These are phyloP conservation scores for Pistacia vera DNA, from an alignment of 345 rosid genomes.

Conservation along the genomic window DNA sequence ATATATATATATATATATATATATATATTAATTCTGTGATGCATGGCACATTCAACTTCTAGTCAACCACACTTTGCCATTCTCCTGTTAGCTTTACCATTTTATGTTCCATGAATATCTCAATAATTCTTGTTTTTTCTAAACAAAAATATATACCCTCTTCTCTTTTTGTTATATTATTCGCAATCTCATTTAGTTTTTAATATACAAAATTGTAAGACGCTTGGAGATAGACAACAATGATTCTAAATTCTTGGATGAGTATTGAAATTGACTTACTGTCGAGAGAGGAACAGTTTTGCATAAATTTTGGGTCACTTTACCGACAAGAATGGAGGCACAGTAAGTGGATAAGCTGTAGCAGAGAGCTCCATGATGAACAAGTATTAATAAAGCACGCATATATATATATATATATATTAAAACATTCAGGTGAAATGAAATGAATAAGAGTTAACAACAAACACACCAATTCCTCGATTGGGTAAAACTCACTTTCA, in stretches of 20 bases:
- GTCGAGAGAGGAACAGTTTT: slow-evolving; percentile 16
- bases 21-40: not conserved
- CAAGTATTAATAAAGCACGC: not conserved
- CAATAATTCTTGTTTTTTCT: not conserved
- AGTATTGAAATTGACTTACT: slow-evolving; percentile 13
- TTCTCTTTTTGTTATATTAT: too few relatives aligned
- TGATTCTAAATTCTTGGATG: slow-evolving; percentile 23
- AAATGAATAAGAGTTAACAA: slow-evolving; percentile 2
- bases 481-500: slow-evolving; percentile 8
- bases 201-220: not conserved
- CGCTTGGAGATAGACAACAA: slow-evolving; percentile 26
- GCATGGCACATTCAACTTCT: slow-evolving; percentile 22
- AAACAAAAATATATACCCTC: too few relatives aligned
- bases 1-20: slow-evolving; percentile 1
- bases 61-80: slow-evolving; percentile 26
- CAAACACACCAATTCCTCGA: slow-evolving; percentile 1
- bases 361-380: slow-evolving; percentile 21
- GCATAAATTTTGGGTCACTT: slow-evolving; percentile 36
- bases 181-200: too few relatives aligned
- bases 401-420: too few relatives aligned
- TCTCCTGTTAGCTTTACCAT: slow-evolving; percentile 19
- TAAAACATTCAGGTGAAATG: slow-evolving; percentile 24
- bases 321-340: slow-evolving; percentile 38
- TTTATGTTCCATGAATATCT: not conserved
- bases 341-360: slow-evolving; percentile 37